phyloP scores from a whole-genome alignment of 208 protist species.

The Phytomonas sp. region DNA sequence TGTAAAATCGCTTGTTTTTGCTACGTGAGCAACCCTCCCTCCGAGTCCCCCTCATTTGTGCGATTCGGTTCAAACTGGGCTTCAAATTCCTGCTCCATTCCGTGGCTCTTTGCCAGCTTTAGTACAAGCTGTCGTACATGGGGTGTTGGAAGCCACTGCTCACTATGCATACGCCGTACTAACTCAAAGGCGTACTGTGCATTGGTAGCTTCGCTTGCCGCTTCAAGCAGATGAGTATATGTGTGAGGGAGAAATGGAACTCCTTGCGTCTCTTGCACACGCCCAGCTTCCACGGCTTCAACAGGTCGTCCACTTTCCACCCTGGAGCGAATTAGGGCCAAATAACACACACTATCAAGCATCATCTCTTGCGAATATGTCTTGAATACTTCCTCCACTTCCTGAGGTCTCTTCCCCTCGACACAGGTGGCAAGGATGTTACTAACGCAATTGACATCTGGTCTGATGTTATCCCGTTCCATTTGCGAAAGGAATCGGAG shows the following conservation, averaged over 20 bases:
- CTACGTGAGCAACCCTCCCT: too few species aligned
- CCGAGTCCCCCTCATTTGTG: too few species aligned
- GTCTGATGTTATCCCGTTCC: constrained; percentile 52
- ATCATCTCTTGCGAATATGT: constrained; percentile 44
- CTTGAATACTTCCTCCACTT: constrained; percentile 49
- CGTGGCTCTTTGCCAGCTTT: too few species aligned
- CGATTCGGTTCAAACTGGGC: too few species aligned
- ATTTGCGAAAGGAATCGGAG: constrained; percentile 49
- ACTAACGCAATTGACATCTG: constrained; percentile 63
- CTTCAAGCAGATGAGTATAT: constrained; percentile 53
- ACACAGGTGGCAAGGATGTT: constrained; percentile 53
- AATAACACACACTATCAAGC: constrained; percentile 72
- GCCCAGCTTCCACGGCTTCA: constrained; percentile 40
- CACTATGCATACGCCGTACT: constrained; percentile 41
- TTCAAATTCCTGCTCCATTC: too few species aligned
- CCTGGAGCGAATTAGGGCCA: constrained; percentile 54
- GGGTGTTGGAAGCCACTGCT: constrained; percentile 38
- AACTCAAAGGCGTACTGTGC: constrained; percentile 38
- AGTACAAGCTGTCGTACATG: constrained; percentile 11
- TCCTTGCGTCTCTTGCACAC: constrained; percentile 35
- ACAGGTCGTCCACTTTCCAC: constrained; percentile 24
- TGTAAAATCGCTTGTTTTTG: too few species aligned
- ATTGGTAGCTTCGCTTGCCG: constrained; percentile 34
- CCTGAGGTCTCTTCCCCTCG: constrained; percentile 24
- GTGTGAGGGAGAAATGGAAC: constrained; percentile 67